These are phyloP conservation scores for Crithidia expoeki DNA, from an alignment of 208 protist species.

Conservation along the genomic window DNA sequence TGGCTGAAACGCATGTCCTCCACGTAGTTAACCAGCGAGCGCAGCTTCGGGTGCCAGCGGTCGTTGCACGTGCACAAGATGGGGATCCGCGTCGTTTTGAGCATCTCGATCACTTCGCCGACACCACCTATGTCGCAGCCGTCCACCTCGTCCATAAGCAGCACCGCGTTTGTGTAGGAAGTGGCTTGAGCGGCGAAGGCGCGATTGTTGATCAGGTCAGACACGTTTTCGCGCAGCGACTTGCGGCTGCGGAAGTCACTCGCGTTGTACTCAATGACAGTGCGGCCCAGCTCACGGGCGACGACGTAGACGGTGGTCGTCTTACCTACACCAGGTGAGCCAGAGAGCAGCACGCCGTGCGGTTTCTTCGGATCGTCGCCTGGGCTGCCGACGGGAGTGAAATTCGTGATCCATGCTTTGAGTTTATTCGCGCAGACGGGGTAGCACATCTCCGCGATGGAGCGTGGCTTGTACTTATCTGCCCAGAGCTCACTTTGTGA, in stretches of 20 bases:
- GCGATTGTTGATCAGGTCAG: slow-evolving; percentile 73
- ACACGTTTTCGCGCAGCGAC: slow-evolving; percentile 83
- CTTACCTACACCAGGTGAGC: slow-evolving; percentile 99
- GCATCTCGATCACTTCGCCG: slow-evolving; percentile 95
- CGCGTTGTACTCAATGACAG: slow-evolving; percentile 99
- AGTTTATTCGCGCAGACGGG: slow-evolving; percentile 84
- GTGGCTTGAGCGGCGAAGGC: slow-evolving; percentile 63
- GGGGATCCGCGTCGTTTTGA: slow-evolving; percentile 93
- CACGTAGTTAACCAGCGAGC: slow-evolving; percentile 94
- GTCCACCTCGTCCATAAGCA: slow-evolving; percentile 99
- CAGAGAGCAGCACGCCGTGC: slow-evolving; percentile 92
- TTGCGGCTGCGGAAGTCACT: slow-evolving; percentile 97
- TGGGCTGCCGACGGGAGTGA: slow-evolving; percentile 61
- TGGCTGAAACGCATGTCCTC: slow-evolving; percentile 95
- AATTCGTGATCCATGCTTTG: slow-evolving; percentile 90
- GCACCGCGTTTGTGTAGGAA: slow-evolving; percentile 78
- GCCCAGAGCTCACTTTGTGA: slow-evolving; percentile 88
- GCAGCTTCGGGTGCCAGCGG: slow-evolving; percentile 93
- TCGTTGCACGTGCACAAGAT: slow-evolving; percentile 99
- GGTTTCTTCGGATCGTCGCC: slow-evolving; percentile 53
- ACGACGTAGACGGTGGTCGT: slow-evolving; percentile 96
- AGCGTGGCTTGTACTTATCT: slow-evolving; percentile 97
- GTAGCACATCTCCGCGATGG: slow-evolving; percentile 94
- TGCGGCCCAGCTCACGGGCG: slow-evolving; percentile 82
- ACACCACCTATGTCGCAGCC: slow-evolving; percentile 99